Evolutionary conservation across 2,329 filamentous ascomycete genomes (phyloP), one percentile per base, ranked within the genome.

Genomic region (Hymenoscyphus fraxineus): DNA sequence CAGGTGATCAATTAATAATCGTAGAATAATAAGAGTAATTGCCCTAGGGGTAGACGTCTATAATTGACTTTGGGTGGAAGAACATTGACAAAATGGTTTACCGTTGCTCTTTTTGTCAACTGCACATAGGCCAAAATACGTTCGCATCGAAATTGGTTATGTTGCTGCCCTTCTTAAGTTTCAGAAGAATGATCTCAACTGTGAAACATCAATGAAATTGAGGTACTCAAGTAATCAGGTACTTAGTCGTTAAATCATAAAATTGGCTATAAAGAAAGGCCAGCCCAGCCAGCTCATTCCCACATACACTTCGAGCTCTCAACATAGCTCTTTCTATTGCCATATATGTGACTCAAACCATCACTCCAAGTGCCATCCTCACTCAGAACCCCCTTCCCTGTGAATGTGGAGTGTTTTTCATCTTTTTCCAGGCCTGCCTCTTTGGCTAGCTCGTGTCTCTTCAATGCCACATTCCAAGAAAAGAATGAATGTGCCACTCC

Each of bases 401-500:
- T 1, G 22, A 51, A 9, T 54, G 58, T 59, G 58, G 54, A 59
- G 44, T 41, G 10, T 15, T 27, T 31, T 15, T 2, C 27, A 13
- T 60, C 27, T 60, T 31, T 32, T 60, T 16, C 54, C 60, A 62
- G 38, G 31, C 41, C 60, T 35, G 38, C 60, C 56, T 51, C 27
- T 13, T 63, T 40, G 15, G 57, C 58, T n/a, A 63, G 54, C 10
- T 68, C 56, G 59, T 73, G 71, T 67, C 73, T 69, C 59, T 67
- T 72, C 62, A 74, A 68, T 10, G 80, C 80, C 16, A 84, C 69
- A 62, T 80, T 80, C 77, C 80, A 83, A 15, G 78, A 77, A 61
- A 83, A 82, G 65, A 75, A 77, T 64, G 79, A 81, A 70, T 77
- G 77, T 9, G 78, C 77, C 10, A 79, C 73, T 0, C 81, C 81